A percentile compares a stretch with the other conserved stretches of the same genome.
Conservation (phyloP, 495 filamentous ascomycete species). For the Aspergillus leporis region DNA sequence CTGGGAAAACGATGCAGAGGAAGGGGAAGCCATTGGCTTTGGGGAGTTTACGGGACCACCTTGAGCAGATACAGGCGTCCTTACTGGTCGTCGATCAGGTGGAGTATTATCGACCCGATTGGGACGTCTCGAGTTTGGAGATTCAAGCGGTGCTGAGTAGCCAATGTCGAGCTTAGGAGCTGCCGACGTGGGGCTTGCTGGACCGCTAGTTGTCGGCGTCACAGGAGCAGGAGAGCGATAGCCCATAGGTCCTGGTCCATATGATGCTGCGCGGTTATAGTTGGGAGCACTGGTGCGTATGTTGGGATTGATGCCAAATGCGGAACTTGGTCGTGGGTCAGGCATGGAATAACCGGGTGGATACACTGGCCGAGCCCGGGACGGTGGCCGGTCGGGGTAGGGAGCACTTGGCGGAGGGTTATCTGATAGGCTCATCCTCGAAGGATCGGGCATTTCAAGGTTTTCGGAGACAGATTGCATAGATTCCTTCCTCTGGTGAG, state of each 20-base stretch:
- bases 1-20: conserved; percentile 31
- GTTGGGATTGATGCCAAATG: conserved; percentile 63
- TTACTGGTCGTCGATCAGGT: conserved; percentile 37
- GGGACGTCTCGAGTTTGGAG: conserved; percentile 35
- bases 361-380: conserved; percentile 58
- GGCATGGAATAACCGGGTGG: conserved; percentile 58
- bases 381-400: conserved; percentile 40
- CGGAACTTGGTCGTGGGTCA: conserved; percentile 60
- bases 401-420: conserved; percentile 41
- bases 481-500: conserved; percentile 64
- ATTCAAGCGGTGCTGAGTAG: conserved; percentile 53
- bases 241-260: conserved; percentile 38
- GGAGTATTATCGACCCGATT: conserved; percentile 33
- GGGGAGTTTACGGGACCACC: conserved; percentile 33
- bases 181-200: conserved; percentile 27
- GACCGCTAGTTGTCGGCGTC: conserved; percentile 32
- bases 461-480: conserved; percentile 56
- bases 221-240: conserved; percentile 42
- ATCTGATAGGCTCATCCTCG: conserved; percentile 43
- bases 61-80: conserved; percentile 35
- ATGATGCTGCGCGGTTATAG: conserved; percentile 35
- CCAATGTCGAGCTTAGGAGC: conserved; percentile 53
- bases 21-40: conserved; percentile 32
- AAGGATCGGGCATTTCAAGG: conserved; percentile 74
- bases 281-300: conserved; percentile 47